Evolutionary conservation across 2,329 filamentous ascomycete species (phyloP).

Genomic region (Lachnellula hyalina): DNA sequence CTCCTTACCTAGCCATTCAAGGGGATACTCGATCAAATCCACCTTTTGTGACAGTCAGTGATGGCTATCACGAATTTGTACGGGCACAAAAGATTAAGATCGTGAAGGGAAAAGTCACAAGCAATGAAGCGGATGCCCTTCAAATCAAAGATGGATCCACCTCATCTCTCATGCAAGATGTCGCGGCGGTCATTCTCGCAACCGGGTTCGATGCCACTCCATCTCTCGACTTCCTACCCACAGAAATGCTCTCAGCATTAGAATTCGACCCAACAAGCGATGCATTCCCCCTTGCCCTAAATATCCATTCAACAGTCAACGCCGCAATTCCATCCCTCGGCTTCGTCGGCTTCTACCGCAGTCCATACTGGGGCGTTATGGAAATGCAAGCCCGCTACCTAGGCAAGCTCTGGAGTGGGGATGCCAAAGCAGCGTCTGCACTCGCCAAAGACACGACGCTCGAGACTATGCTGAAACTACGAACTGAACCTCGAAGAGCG

Average conservation of each 20-base stretch:
- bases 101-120: conserved; percentile 29
- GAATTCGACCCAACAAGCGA: conserved; percentile 45
- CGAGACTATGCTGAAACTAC: conserved; percentile 25
- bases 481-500: conserved; percentile 36
- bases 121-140: background rate
- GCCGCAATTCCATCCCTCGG: conserved; percentile 58
- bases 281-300: conserved; percentile 58
- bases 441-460: conserved; percentile 22
- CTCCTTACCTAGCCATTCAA: conserved; percentile 30
- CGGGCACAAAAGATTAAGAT: conserved; percentile 53
- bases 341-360: conserved; percentile 79
- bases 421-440: conserved; percentile 20
- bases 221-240: conserved; percentile 60
- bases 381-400: conserved; percentile 77
- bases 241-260: conserved; percentile 49
- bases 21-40: conserved; percentile 37
- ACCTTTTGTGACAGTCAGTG: conserved; percentile 63
- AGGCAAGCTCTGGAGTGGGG: conserved; percentile 50
- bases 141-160: conserved; percentile 30
- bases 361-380: conserved; percentile 81
- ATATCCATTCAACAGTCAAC: conserved; percentile 61
- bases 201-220: conserved; percentile 67
- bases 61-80: conserved; percentile 70
- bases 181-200: conserved; percentile 66
- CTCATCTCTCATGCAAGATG: conserved; percentile 40